phyloP scores from a whole-genome alignment of 441 rosid genomes.

The Croton setiger region DNA sequence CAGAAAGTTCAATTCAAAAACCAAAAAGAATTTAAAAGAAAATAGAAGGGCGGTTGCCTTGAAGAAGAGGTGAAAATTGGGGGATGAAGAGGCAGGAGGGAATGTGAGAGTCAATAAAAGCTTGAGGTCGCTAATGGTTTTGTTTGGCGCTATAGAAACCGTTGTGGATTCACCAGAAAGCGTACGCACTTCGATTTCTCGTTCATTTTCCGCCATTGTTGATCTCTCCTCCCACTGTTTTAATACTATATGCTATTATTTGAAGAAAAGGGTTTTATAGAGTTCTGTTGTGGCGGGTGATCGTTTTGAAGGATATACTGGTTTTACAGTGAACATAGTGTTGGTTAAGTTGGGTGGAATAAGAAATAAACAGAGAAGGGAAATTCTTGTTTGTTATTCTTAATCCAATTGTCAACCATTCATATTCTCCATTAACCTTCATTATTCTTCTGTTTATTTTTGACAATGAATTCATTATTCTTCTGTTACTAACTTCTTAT shows the following conservation, averaged over 20 bases:
- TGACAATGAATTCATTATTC: too few species aligned
- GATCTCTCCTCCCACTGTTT: background rate
- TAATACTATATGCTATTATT: background rate
- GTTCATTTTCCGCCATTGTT: slow-evolving; percentile 28
- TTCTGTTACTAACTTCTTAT: too few species aligned
- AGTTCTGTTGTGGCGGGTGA: background rate
- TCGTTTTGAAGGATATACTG: too few species aligned
- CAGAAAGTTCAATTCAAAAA: background rate
- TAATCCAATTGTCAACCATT: too few species aligned
- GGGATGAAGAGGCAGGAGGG: slow-evolving; percentile 61
- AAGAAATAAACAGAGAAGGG: too few species aligned
- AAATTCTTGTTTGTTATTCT: too few species aligned
- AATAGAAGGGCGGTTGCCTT: slow-evolving; percentile 39
- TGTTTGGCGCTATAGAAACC: slow-evolving; percentile 31
- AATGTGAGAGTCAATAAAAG: slow-evolving; percentile 48
- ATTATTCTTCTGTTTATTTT: too few species aligned
- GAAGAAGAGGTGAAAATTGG: slow-evolving; percentile 73
- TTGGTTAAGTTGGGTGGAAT: too few species aligned
- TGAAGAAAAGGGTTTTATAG: background rate
- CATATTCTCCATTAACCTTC: too few species aligned
- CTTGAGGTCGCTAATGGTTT: slow-evolving; percentile 57
- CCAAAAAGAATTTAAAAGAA: background rate
- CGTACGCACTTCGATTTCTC: slow-evolving; percentile 56
- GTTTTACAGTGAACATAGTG: too few species aligned
- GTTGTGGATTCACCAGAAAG: slow-evolving; percentile 55